These are phyloP conservation scores for Ziziphus jujuba DNA, from an alignment of 306 rosid genomes.

Conservation along the genomic window DNA sequence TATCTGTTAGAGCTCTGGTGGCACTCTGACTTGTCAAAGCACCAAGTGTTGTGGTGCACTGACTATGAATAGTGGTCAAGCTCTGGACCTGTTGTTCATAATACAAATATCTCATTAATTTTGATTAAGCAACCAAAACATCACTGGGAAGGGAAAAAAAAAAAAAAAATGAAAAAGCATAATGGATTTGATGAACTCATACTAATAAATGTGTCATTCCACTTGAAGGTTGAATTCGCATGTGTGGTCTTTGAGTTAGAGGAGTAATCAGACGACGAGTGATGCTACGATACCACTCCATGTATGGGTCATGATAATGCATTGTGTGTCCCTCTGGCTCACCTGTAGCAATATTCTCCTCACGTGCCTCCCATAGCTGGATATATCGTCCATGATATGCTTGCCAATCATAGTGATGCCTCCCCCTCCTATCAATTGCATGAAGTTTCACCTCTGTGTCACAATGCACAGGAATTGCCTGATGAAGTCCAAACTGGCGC, in stretches of 20 bases:
- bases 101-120: no score
- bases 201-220: constrained; percentile 23
- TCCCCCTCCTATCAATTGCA: constrained; percentile 24
- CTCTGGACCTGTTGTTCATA: constrained; percentile 16
- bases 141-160: not conserved
- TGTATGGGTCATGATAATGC: constrained; percentile 28
- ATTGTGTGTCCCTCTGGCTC: constrained; percentile 20
- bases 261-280: constrained; percentile 28
- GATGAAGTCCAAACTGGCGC: constrained; percentile 27
- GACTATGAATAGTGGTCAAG: constrained; percentile 28
- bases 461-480: constrained; percentile 22
- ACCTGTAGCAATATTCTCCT: constrained; percentile 12
- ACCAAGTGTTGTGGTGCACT: constrained; percentile 15
- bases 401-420: constrained; percentile 27
- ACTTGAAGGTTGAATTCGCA: constrained; percentile 32
- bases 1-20: constrained; percentile 11
- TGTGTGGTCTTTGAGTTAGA: constrained; percentile 28
- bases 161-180: no score
- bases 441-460: constrained; percentile 30
- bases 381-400: constrained; percentile 18
- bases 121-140: no score
- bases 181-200: not conserved
- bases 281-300: constrained; percentile 26
- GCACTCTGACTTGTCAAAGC: constrained; percentile 15
- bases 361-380: constrained; percentile 17